A percentile compares a stretch with the other conserved stretches of the same genome.
Evolutionary conservation across 257 asterid species (phyloP).

Genomic region (Ehretia macrophylla): DNA sequence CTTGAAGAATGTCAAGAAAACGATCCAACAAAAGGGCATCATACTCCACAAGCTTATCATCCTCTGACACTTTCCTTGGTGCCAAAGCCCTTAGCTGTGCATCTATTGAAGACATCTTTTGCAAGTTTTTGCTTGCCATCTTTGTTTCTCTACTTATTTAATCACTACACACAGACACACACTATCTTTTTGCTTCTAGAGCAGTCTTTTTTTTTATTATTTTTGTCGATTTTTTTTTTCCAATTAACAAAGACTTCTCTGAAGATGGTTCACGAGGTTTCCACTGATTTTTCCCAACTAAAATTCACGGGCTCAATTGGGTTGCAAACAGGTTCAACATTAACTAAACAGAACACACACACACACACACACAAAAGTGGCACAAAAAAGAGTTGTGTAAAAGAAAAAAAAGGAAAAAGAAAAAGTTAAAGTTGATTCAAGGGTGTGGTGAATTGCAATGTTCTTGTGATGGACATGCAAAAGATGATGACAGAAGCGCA

Average conservation of each 20-base stretch:
- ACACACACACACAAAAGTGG: neutral
- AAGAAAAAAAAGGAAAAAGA: neutral
- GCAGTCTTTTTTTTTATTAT: neutral
- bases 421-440: too few relatives aligned
- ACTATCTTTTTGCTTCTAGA: neutral
- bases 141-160: conserved; percentile 3
- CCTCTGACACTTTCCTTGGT: conserved; percentile 91
- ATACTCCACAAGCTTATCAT: conserved; percentile 92
- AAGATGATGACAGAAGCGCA: neutral
- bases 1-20: conserved; percentile 89
- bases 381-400: neutral
- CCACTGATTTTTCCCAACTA: conserved; percentile 18
- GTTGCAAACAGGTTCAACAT: conserved; percentile 14
- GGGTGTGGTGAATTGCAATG: neutral
- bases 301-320: conserved; percentile 41
- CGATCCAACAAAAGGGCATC: conserved; percentile 91
- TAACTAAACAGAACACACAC: conserved; percentile 2
- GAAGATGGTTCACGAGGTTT: conserved; percentile 32
- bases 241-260: conserved; percentile 10
- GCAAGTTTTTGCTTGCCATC: conserved; percentile 53
- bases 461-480: neutral
- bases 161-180: neutral
- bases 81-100: conserved; percentile 88
- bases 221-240: conserved; percentile 11
- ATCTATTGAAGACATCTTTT: conserved; percentile 92